phyloP scores from a whole-genome alignment of 2,329 filamentous ascomycete genomes.

The Colletotrichum phormii region DNA sequence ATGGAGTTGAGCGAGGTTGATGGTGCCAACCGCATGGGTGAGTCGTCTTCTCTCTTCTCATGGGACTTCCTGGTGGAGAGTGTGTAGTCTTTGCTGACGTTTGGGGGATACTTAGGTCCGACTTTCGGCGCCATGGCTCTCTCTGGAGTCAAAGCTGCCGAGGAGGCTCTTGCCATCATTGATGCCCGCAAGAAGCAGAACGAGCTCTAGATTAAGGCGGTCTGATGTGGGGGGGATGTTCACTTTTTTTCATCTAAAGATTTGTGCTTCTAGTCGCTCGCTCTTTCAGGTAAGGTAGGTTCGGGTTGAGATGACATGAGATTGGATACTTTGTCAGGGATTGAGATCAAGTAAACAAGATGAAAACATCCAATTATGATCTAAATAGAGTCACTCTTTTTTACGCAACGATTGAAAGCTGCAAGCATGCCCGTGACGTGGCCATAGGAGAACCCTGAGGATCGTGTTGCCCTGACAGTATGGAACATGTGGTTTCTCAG shows the following conservation, averaged over 20 bases:
- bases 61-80: too few relatives aligned
- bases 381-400: neutral
- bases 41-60: slow-evolving; percentile 22
- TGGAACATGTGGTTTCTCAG: too few relatives aligned
- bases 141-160: slow-evolving; percentile 89
- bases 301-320: neutral
- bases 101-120: neutral
- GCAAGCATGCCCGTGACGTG: neutral
- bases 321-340: neutral
- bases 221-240: neutral
- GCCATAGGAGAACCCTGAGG: too few relatives aligned
- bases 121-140: slow-evolving; percentile 88
- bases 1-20: slow-evolving; percentile 95
- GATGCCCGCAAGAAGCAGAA: slow-evolving; percentile 84
- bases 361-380: neutral
- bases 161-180: slow-evolving; percentile 84
- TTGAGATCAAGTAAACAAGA: too few relatives aligned
- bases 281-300: neutral
- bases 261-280: neutral
- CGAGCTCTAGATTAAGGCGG: slow-evolving; percentile 56
- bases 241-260: neutral
- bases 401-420: neutral
- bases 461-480: too few relatives aligned
- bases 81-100: neutral
- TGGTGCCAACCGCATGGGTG: slow-evolving; percentile 89